These are phyloP conservation scores for Rossbeevera mucosa DNA, from an alignment of 768 basidiomycete genomes.

Conservation along the genomic window DNA sequence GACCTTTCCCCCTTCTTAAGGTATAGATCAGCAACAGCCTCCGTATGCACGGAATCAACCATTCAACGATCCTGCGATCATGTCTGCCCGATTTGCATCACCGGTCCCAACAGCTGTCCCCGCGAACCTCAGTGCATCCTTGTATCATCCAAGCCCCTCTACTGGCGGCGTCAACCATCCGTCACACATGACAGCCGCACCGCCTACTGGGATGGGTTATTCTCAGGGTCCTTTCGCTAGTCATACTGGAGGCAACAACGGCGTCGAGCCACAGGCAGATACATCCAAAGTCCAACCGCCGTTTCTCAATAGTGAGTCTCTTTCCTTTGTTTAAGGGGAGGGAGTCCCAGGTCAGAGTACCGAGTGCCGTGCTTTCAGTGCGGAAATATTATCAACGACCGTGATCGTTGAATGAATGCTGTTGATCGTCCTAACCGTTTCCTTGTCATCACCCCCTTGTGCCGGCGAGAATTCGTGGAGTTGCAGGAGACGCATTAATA, in stretches of 20 bases:
- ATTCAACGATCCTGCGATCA: slow-evolving; percentile 75
- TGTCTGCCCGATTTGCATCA: slow-evolving; percentile 65
- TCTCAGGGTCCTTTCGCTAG: slow-evolving; percentile 31
- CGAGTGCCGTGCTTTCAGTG: slow-evolving; percentile 88
- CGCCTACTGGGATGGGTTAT: slow-evolving; percentile 64
- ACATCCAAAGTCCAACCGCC: slow-evolving; percentile 19
- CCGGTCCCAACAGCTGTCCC: slow-evolving; percentile 23
- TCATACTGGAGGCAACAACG: slow-evolving; percentile 16
- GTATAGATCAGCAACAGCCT: slow-evolving; percentile 35
- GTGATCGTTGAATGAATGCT: slow-evolving; percentile 44
- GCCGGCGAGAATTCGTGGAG: slow-evolving; percentile 27
- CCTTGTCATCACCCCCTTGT: slow-evolving; percentile 22
- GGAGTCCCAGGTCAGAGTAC: slow-evolving; percentile 77
- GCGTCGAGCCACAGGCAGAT: slow-evolving; percentile 23
- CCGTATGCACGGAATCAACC: slow-evolving; percentile 38
- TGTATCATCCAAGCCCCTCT: slow-evolving; percentile 14
- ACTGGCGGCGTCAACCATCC: slow-evolving; percentile 12
- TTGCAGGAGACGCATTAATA: slow-evolving; percentile 21
- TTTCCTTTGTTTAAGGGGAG: slow-evolving; percentile 59
- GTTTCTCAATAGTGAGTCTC: slow-evolving; percentile 60
- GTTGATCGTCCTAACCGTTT: slow-evolving; percentile 17
- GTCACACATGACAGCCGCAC: slow-evolving; percentile 41
- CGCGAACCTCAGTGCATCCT: slow-evolving; percentile 5
- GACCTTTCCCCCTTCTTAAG: slow-evolving; percentile 15
- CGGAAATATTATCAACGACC: slow-evolving; percentile 73